Conservation (phyloP, 345 rosid species). For the Brassica carinata region DNA sequence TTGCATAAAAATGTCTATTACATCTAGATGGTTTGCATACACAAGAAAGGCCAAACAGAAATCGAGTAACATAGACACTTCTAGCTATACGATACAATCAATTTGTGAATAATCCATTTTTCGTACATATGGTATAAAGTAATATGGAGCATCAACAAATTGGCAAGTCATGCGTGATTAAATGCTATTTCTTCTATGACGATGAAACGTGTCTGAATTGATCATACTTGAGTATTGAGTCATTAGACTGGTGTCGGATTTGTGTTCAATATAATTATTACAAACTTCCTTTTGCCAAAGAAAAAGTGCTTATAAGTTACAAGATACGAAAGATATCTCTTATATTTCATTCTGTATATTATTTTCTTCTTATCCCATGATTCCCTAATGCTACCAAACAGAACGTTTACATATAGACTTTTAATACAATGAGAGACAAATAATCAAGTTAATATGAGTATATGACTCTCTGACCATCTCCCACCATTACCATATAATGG, state of each 20-base stretch:
- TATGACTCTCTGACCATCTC: neutral
- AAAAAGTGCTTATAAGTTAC: neutral
- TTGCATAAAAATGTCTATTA: neutral
- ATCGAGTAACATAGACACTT: neutral
- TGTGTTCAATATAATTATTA: neutral
- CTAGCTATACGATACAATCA: neutral
- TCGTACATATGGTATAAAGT: neutral
- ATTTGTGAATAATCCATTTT: neutral
- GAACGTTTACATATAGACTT: neutral
- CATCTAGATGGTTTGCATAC: neutral
- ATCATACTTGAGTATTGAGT: neutral
- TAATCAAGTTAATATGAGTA: neutral
- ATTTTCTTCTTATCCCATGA: neutral
- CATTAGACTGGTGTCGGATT: neutral
- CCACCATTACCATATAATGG: neutral
- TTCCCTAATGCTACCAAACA: neutral
- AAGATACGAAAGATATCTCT: neutral
- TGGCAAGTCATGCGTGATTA: too few relatives aligned
- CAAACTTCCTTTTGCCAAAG: neutral
- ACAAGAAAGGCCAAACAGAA: neutral
- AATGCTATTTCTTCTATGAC: neutral
- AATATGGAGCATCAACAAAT: too few relatives aligned
- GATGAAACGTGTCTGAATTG: conserved; percentile 1
- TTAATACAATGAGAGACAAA: neutral
- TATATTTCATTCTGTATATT: neutral